These are phyloP conservation scores for Dioscorea zingiberensis DNA, from an alignment of 106 monocot species.

Conservation along the genomic window DNA sequence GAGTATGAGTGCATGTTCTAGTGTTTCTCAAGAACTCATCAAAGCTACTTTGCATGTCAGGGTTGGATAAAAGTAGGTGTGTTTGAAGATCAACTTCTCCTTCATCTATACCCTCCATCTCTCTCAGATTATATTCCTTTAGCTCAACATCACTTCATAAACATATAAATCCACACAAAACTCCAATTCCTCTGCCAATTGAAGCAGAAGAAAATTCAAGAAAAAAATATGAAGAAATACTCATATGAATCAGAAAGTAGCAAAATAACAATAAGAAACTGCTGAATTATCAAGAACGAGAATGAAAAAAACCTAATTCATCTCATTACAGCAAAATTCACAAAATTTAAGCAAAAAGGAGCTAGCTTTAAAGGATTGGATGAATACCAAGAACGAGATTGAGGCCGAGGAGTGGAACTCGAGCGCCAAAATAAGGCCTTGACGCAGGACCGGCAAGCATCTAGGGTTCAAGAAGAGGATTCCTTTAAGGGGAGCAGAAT, in stretches of 20 bases:
- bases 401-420: slow-evolving; percentile 1
- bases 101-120: slow-evolving; percentile 23
- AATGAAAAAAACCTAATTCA: slow-evolving; percentile 7
- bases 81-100: slow-evolving; percentile 38
- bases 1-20: slow-evolving; percentile 75
- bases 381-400: slow-evolving; percentile 10
- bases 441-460: neutral
- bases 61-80: slow-evolving; percentile 29
- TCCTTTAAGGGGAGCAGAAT: too few relatives aligned
- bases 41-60: slow-evolving; percentile 34
- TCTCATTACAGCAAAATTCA: neutral
- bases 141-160: neutral
- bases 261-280: too few relatives aligned
- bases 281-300: too few relatives aligned
- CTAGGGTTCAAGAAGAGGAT: too few relatives aligned
- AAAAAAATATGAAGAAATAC: too few relatives aligned
- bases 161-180: neutral
- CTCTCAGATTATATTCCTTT: too few relatives aligned
- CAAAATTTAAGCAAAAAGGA: neutral
- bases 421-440: slow-evolving; percentile 13
- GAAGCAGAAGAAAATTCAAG: neutral
- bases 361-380: slow-evolving; percentile 1
- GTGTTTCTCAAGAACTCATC: slow-evolving; percentile 57
- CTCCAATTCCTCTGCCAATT: neutral
- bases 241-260: too few relatives aligned